These are phyloP conservation scores for Nitzschia palea DNA, from an alignment of 108 stramenopile genomes.

Conservation along the genomic window DNA sequence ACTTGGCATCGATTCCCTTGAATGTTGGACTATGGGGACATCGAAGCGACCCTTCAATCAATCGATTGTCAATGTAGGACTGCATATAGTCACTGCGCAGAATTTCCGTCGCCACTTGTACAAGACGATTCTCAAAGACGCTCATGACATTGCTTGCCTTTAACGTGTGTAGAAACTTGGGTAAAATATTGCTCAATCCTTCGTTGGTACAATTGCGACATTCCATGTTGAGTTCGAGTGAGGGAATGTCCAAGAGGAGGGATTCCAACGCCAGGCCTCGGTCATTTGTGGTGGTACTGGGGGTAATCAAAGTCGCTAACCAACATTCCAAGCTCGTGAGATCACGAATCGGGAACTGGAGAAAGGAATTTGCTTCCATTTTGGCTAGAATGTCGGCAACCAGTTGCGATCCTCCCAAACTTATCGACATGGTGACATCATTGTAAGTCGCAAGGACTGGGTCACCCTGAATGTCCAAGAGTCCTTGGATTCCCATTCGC, in stretches of 20 bases:
- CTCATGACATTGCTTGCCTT: conserved; percentile 46
- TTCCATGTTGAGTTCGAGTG: conserved; percentile 45
- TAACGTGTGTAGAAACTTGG: conserved; percentile 37
- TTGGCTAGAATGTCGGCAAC: conserved; percentile 42
- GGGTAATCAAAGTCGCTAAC: conserved; percentile 51
- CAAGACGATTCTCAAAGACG: conserved; percentile 40
- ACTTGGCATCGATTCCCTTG: conserved; percentile 12
- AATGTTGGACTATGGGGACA: conserved; percentile 59
- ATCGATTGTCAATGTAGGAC: conserved; percentile 32
- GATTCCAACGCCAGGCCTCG: conserved; percentile 37
- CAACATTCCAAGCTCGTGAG: conserved; percentile 61
- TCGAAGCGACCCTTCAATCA: conserved; percentile 42
- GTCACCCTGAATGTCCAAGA: conserved; percentile 47
- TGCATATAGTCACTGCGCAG: conserved; percentile 48
- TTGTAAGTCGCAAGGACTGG: conserved; percentile 46
- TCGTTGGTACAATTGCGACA: conserved; percentile 59
- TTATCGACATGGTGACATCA: conserved; percentile 16
- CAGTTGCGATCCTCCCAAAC: conserved; percentile 6
- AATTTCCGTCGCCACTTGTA: conserved; percentile 29
- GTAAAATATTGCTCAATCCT: conserved; percentile 48
- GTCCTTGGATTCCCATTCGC: conserved; percentile 36
- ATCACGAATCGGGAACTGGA: conserved; percentile 61
- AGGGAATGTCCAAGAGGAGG: conserved; percentile 35
- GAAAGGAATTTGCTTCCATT: conserved; percentile 38
- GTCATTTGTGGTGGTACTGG: conserved; percentile 20